Conservation (phyloP, 1,284 basidiomycete genomes). For the Trametes polyzona region DNA sequence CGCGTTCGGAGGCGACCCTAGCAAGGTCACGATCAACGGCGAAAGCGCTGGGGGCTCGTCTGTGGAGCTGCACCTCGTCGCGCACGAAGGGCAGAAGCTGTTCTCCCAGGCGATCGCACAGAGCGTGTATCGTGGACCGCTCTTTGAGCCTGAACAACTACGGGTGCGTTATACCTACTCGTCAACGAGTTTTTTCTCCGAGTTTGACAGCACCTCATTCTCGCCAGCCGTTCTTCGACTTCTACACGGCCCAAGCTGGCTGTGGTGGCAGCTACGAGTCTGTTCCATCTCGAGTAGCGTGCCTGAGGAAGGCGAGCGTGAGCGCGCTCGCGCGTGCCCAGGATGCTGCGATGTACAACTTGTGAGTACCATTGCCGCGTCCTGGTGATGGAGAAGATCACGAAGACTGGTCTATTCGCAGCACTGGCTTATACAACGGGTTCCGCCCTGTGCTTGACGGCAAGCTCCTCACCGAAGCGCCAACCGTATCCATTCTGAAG, state of each 20-base stretch:
- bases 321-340: slow-evolving; percentile 58
- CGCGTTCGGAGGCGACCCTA: slow-evolving; percentile 65
- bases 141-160: slow-evolving; percentile 54
- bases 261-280: slow-evolving; percentile 42
- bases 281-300: slow-evolving; percentile 43
- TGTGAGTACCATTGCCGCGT: slow-evolving; percentile 32
- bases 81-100: slow-evolving; percentile 42
- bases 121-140: slow-evolving; percentile 55
- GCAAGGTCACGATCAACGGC: slow-evolving; percentile 61
- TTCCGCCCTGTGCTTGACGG: slow-evolving; percentile 53
- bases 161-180: slow-evolving; percentile 41
- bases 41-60: slow-evolving; percentile 64
- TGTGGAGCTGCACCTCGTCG: slow-evolving; percentile 58
- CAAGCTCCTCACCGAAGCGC: slow-evolving; percentile 49
- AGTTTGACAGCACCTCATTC: background rate
- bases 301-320: slow-evolving; percentile 52
- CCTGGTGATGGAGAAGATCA: too few relatives aligned
- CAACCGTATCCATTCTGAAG: slow-evolving; percentile 47
- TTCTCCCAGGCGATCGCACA: slow-evolving; percentile 62
- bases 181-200: background rate
- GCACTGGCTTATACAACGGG: slow-evolving; percentile 43
- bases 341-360: slow-evolving; percentile 44
- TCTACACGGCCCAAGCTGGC: slow-evolving; percentile 51
- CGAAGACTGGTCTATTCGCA: too few relatives aligned
- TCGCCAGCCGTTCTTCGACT: slow-evolving; percentile 52